phyloP scores from a whole-genome alignment of 352 stramenopile species.

The Globisporangium nagaii region DNA sequence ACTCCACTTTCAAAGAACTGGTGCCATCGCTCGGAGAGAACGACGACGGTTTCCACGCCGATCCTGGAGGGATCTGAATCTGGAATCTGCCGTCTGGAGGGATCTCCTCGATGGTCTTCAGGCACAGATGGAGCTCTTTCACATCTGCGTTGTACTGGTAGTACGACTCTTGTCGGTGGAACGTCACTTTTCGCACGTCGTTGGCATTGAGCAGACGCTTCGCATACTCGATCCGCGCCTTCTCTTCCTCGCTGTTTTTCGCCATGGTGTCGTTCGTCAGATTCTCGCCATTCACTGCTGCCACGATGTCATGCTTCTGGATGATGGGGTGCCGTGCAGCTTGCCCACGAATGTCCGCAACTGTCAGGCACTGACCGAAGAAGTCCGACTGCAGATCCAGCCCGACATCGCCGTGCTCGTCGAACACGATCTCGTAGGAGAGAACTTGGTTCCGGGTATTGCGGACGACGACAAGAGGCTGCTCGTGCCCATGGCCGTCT shows the following conservation, averaged over 20 bases:
- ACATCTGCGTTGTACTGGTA: conserved; percentile 30
- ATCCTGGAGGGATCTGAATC: conserved; percentile 21
- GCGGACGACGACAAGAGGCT: conserved; percentile 39
- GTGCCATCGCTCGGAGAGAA: conserved; percentile 4
- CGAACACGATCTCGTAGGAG: conserved; percentile 55
- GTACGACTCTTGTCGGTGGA: conserved; percentile 48
- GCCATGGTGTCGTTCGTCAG: conserved; percentile 22
- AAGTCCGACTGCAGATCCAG: conserved; percentile 49
- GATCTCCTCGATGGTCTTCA: conserved; percentile 32
- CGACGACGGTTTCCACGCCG: conserved; percentile 20
- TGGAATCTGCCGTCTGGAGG: conserved; percentile 22
- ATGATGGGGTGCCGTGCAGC: conserved; percentile 39
- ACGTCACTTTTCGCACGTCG: conserved; percentile 26
- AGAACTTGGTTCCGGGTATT: conserved; percentile 63
- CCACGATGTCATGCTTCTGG: conserved; percentile 49
- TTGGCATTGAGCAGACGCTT: conserved; percentile 24
- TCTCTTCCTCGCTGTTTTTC: conserved; percentile 24
- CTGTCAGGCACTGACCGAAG: conserved; percentile 45
- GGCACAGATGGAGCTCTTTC: conserved; percentile 23
- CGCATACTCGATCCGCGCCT: conserved; percentile 17
- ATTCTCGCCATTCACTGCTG: conserved; percentile 25
- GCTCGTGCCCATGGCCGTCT: conserved; percentile 16
- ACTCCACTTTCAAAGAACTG: conserved; percentile 17
- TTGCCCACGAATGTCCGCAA: conserved; percentile 26
- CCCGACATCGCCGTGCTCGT: conserved; percentile 34